A percentile compares a stretch with the other conserved stretches of the same genome.
Conservation (phyloP, 2,329 filamentous ascomycete species). For the Claviceps spartinae region DNA sequence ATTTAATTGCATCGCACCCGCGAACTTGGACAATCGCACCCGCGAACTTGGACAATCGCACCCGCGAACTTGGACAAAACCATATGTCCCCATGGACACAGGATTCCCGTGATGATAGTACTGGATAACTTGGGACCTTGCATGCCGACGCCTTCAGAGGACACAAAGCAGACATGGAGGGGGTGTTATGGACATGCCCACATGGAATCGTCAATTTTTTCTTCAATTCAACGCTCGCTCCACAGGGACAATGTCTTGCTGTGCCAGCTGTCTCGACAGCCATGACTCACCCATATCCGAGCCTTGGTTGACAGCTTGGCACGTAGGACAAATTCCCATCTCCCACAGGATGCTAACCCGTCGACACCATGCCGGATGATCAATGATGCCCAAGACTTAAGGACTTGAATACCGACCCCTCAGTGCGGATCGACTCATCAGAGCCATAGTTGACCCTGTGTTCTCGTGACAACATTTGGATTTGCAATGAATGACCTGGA, state of each 20-base stretch:
- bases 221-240: neutral
- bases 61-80: slow-evolving; percentile 6
- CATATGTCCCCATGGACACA: neutral
- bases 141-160: neutral
- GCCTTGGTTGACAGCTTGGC: neutral
- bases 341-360: neutral
- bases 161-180: no score
- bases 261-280: neutral
- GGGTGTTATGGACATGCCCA: neutral
- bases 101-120: no score
- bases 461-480: neutral
- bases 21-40: slow-evolving; percentile 9
- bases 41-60: slow-evolving; percentile 5
- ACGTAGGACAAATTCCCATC: neutral
- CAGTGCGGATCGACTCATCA: neutral
- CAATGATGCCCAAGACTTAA: neutral
- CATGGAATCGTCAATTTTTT: neutral
- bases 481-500: neutral
- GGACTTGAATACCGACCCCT: neutral
- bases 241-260: neutral
- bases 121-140: neutral
- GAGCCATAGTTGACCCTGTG: neutral
- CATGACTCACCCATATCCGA: neutral
- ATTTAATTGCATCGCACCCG: slow-evolving; percentile 13
- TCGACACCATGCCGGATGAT: neutral